A percentile compares a stretch with the other conserved stretches of the same genome.
Evolutionary conservation across 495 filamentous ascomycete genomes (phyloP).

Genomic region (Neurospora sp.): DNA sequence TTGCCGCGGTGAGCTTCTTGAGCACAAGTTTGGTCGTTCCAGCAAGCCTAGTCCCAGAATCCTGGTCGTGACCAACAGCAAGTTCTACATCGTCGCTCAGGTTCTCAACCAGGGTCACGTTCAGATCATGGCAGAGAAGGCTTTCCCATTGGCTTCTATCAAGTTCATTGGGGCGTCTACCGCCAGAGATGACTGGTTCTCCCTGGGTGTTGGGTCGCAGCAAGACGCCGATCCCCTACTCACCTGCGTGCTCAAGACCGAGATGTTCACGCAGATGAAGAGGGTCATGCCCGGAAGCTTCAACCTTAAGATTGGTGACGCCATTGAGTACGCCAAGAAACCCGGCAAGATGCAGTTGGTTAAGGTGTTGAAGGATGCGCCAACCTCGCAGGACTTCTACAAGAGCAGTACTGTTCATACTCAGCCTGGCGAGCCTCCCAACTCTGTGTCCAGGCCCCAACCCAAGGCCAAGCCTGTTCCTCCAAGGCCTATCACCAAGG

Average conservation of each 20-base stretch:
- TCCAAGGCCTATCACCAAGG: constrained; percentile 79
- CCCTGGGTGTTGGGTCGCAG: constrained; percentile 73
- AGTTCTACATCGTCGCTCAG: constrained; percentile 82
- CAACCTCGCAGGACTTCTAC: constrained; percentile 72
- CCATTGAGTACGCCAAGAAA: constrained; percentile 96
- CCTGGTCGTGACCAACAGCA: constrained; percentile 73
- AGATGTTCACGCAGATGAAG: constrained; percentile 87
- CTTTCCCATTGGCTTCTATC: constrained; percentile 74
- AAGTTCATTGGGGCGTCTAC: constrained; percentile 73
- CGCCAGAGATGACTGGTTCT: constrained; percentile 92
- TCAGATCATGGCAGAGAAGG: constrained; percentile 68
- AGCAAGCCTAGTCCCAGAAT: constrained; percentile 85
- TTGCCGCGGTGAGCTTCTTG: constrained; percentile 75
- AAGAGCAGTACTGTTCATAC: constrained; percentile 91
- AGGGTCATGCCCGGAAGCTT: constrained; percentile 64
- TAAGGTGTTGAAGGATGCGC: constrained; percentile 79
- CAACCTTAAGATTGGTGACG: constrained; percentile 70
- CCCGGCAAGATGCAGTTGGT: constrained; percentile 81
- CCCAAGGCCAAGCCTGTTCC: constrained; percentile 77
- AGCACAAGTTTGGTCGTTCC: constrained; percentile 90
- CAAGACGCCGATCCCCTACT: constrained; percentile 88
- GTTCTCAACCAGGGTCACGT: constrained; percentile 72
- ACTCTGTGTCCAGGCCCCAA: constrained; percentile 72
- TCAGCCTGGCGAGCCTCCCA: constrained; percentile 69
- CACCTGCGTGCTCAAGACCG: constrained; percentile 91